Evolutionary conservation across 306 rosid genomes (phyloP).

Genomic region (Trifolium fragiferum): DNA sequence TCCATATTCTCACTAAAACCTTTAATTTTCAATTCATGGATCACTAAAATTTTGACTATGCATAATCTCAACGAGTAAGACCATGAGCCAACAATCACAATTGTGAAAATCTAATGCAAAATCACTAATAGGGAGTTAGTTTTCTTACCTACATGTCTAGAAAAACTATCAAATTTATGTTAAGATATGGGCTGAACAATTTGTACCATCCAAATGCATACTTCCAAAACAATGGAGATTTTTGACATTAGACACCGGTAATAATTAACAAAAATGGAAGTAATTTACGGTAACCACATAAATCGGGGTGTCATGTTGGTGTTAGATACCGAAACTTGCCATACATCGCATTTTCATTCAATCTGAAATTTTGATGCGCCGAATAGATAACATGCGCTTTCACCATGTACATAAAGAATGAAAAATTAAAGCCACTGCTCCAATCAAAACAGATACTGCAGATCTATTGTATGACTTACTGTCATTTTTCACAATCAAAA

Average conservation of each 20-base stretch:
- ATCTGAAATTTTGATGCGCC: background rate
- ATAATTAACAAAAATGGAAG: too few relatives aligned
- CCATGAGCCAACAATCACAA: background rate
- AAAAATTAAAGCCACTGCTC: background rate
- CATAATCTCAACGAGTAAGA: background rate
- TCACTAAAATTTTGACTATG: background rate
- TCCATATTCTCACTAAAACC: background rate
- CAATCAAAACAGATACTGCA: background rate
- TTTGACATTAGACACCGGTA: too few relatives aligned
- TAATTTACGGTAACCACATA: too few relatives aligned
- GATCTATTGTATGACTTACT: background rate
- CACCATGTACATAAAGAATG: background rate
- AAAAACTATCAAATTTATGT: background rate
- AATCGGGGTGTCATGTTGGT: background rate
- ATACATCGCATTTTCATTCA: background rate
- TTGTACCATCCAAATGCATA: background rate
- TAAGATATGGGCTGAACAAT: too few relatives aligned
- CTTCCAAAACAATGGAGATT: background rate
- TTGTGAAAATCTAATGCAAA: background rate
- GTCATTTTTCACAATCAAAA: background rate
- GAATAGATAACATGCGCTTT: background rate
- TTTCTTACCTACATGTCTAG: too few relatives aligned
- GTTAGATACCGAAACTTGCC: background rate
- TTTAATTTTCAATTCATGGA: too few relatives aligned
- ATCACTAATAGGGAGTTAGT: background rate